Conservation (phyloP, 2,329 filamentous ascomycete genomes). For the Fusarium sp. region DNA sequence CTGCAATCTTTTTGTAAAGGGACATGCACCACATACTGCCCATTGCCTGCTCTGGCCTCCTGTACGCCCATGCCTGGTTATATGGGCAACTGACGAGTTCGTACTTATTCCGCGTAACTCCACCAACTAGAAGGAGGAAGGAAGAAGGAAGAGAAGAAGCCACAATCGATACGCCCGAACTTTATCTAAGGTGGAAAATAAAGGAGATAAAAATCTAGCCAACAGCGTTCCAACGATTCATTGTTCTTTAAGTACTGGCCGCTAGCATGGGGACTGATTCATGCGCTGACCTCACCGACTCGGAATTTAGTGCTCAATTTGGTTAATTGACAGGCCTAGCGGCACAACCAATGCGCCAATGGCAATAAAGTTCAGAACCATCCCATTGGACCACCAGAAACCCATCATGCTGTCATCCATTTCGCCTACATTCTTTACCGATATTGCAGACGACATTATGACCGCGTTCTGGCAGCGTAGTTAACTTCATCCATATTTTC, state of each 20-base stretch:
- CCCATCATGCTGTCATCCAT: too few species aligned
- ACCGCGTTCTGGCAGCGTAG: too few species aligned
- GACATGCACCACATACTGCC: background rate
- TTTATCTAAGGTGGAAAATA: background rate
- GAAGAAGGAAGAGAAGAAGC: background rate
- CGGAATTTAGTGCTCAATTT: background rate
- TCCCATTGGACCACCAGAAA: background rate
- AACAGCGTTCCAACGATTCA: rapidly evolving
- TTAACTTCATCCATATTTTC: too few species aligned
- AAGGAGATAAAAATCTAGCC: background rate
- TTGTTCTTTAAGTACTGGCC: background rate
- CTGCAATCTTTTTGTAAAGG: rapidly evolving
- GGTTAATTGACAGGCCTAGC: constrained; percentile 10
- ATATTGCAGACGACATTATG: too few species aligned
- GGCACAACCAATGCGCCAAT: constrained; percentile 9
- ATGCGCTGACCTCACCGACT: constrained; percentile 1
- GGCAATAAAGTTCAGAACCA: constrained; percentile 10
- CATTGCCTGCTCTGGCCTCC: constrained; percentile 5
- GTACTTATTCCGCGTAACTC: too few species aligned
- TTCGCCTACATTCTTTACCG: too few species aligned
- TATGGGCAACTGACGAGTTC: too few species aligned
- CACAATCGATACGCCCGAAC: background rate
- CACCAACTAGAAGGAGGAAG: too few species aligned
- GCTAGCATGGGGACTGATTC: constrained; percentile 8
- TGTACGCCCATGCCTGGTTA: background rate